A percentile compares a stretch with the other conserved stretches of the same genome.
Conservation (phyloP, 2,329 filamentous ascomycete species). For the Ceratocystis cacaofunesta region DNA sequence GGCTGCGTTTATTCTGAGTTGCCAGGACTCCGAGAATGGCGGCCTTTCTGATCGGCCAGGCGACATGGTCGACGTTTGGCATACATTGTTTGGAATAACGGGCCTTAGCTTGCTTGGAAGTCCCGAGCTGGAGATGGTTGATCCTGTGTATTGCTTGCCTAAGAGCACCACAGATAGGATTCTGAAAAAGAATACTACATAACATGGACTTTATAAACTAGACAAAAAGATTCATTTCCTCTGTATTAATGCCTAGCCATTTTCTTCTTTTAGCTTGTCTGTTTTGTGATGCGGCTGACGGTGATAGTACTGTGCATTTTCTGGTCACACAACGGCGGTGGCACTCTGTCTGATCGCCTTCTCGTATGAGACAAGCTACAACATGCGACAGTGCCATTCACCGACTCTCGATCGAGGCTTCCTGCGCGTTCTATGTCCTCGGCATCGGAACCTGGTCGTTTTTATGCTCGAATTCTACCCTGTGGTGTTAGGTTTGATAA, state of each 20-base stretch:
- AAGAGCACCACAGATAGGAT: constrained; percentile 48
- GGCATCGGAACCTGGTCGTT: too few relatives aligned
- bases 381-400: background rate
- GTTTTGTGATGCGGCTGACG: too few relatives aligned
- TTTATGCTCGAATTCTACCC: too few relatives aligned
- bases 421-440: background rate
- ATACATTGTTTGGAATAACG: constrained; percentile 78
- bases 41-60: constrained; percentile 83
- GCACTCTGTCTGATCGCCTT: background rate
- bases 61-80: constrained; percentile 94
- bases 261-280: too few relatives aligned
- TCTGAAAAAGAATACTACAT: background rate
- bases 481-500: background rate
- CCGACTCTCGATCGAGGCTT: too few relatives aligned
- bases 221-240: too few relatives aligned
- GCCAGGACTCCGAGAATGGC: constrained; percentile 71
- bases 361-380: background rate
- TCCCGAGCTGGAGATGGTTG: constrained; percentile 61
- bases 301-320: too few relatives aligned
- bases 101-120: constrained; percentile 74
- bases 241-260: too few relatives aligned
- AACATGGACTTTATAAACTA: too few relatives aligned
- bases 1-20: constrained; percentile 66
- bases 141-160: constrained; percentile 79
- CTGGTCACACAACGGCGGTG: background rate